Base-by-base conservation (phyloP, 176 grass and related monocot genomes). In the Miscanthus lutarioriparius region DNA sequence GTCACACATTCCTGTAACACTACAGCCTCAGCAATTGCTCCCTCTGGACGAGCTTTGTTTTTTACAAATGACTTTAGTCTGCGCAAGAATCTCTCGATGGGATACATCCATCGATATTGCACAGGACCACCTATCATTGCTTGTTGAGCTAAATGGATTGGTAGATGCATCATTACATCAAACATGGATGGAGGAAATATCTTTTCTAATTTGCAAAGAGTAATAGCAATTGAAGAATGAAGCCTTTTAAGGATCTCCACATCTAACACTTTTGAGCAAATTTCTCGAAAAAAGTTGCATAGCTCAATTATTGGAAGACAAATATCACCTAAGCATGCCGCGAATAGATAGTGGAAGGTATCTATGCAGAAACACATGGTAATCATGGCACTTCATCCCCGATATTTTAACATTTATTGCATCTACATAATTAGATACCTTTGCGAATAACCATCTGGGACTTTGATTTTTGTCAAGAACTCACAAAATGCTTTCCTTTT, bases 51-150 rank as follows among this genome's bases (percentile, higher is more conserved):
- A 64, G 62, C 62, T 64, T 30, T 64, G 12, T 64, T 64, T 64
- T 16, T 35, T 35, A 35, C 33, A 35, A 35, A 35, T 35, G 33
- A 35, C 33, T 35, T 35, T 35, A 64, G 9, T 28, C 62, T 64
- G 13, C 10, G 25, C 27, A 64, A 28, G 13, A 27, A 64, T 25
- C 62, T 11, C 0, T 64, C 68, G 0, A 70, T 48, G 12, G 40
- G 71, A 48, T 74, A 74, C 43, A 74, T 74, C 72, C 72, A 75
- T 6, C 47, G 1, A 32, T 75, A 75, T 9, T 75, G 47, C 47
- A 75, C 4, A 33, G 26, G 47, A 22, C 72, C 47, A 54, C 47
- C 47, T 11, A 2, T 8, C 17, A 33, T 54, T 35, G 28, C 28
- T 75, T 75, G 47, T 2, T 54, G 44, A 33, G 72, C 44, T 54